Conservation (phyloP, 805 yeast genomes). For the Kodamaea hsintzibuensis region DNA sequence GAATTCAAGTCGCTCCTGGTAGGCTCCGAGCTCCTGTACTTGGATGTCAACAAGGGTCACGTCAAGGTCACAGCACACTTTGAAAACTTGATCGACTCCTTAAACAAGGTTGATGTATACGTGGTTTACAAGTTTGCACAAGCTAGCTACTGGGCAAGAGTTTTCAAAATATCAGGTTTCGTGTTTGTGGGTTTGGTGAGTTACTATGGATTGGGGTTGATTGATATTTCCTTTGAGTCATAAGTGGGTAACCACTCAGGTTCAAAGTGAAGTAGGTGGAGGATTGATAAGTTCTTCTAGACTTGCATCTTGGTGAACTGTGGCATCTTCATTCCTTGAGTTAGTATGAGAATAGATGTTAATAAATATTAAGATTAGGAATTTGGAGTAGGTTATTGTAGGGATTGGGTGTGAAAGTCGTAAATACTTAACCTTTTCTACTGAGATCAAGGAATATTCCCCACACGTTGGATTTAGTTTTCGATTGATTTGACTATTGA, state of each 20-base stretch:
- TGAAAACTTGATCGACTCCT: conserved; percentile 67
- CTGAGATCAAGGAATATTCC: no score
- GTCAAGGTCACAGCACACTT: conserved; percentile 64
- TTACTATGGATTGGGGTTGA: conserved; percentile 44
- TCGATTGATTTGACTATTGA: no score
- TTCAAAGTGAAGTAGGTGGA: not conserved
- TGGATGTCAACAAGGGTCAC: conserved; percentile 79
- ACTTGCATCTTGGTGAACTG: not conserved
- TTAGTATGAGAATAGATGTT: not conserved
- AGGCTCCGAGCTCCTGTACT: conserved; percentile 53
- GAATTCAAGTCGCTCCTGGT: conserved; percentile 31
- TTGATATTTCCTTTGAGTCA: conserved; percentile 28
- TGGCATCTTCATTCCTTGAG: not conserved
- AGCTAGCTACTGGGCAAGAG: conserved; percentile 59
- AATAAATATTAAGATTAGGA: not conserved
- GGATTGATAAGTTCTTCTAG: not conserved
- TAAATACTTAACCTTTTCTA: no score
- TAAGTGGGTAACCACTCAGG: not conserved
- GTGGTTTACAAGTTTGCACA: conserved; percentile 64
- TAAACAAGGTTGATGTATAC: conserved; percentile 54
- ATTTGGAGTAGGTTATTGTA: no score
- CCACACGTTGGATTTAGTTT: no score
- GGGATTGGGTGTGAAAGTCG: no score
- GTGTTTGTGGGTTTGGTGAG: conserved; percentile 60
- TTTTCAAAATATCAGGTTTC: conserved; percentile 62